Evolutionary conservation across 495 filamentous ascomycete species (phyloP).

Genomic region (Mycothermus thermophilus): DNA sequence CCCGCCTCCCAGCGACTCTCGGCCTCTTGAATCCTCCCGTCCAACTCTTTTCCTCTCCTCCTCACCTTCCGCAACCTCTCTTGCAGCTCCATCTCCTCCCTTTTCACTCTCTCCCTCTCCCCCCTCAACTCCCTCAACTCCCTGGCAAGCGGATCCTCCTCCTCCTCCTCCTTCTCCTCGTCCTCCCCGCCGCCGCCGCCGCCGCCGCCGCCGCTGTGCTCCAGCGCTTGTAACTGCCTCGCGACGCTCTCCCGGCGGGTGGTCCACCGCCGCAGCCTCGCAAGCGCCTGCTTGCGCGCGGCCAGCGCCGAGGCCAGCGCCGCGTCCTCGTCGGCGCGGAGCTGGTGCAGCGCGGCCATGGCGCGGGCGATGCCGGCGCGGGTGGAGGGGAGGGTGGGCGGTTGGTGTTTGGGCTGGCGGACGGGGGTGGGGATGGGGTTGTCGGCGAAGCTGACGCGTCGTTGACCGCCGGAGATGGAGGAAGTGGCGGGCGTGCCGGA

Average conservation of each 20-base stretch:
- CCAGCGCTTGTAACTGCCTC: slow-evolving; percentile 27
- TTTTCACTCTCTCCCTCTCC: slow-evolving; percentile 38
- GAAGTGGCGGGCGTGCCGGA: no score
- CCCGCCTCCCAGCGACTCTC: slow-evolving; percentile 44
- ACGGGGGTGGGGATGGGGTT: no score
- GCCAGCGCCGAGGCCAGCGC: slow-evolving; percentile 43
- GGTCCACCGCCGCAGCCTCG: slow-evolving; percentile 46
- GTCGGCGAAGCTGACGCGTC: no score
- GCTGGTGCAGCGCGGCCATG: slow-evolving; percentile 55
- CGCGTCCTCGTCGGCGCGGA: slow-evolving; percentile 58
- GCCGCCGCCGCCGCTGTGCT: slow-evolving; percentile 14
- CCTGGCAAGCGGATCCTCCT: slow-evolving; percentile 33
- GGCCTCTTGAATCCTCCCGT: slow-evolving; percentile 45
- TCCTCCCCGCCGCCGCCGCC: not conserved
- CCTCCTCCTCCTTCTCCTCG: not conserved
- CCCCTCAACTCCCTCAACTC: slow-evolving; percentile 45
- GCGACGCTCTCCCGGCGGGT: slow-evolving; percentile 34
- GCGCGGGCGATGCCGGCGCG: slow-evolving; percentile 54
- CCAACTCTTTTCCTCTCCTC: slow-evolving; percentile 31
- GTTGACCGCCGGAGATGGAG: no score
- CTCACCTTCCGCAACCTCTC: slow-evolving; percentile 51
- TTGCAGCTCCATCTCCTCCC: slow-evolving; percentile 41
- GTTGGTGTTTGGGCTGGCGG: slow-evolving; percentile 46
- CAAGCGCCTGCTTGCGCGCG: slow-evolving; percentile 43
- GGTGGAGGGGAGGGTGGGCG: slow-evolving; percentile 48